These are phyloP conservation scores for Ustulina deusta DNA, from an alignment of 2,329 filamentous ascomycete species.

Conservation along the genomic window DNA sequence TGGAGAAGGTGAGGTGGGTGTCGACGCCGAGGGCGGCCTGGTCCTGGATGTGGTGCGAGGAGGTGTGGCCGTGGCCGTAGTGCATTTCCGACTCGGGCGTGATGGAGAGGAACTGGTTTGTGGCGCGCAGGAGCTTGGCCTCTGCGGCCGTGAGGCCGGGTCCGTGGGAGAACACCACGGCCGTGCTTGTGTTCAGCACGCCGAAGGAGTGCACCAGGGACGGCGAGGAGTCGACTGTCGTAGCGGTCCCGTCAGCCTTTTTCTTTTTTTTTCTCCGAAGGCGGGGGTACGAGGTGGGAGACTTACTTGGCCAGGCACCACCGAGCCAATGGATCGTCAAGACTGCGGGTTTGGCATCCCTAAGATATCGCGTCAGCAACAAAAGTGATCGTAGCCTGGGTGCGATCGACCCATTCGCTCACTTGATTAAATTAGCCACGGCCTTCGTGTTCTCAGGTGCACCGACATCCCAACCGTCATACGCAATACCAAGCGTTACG, in stretches of 20 bases:
- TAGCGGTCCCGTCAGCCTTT: slow-evolving; percentile 6
- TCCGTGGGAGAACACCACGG: slow-evolving; percentile 66
- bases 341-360: slow-evolving; percentile 49
- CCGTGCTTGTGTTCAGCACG: slow-evolving; percentile 58
- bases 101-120: slow-evolving; percentile 66
- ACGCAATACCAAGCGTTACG: slow-evolving; percentile 57
- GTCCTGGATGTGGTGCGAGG: slow-evolving; percentile 59
- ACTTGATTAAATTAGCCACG: slow-evolving; percentile 53
- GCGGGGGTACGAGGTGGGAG: not conserved
- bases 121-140: slow-evolving; percentile 57
- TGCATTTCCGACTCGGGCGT: slow-evolving; percentile 71
- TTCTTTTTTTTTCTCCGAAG: not conserved
- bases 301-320: slow-evolving; percentile 55
- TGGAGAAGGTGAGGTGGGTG: slow-evolving; percentile 65
- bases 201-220: slow-evolving; percentile 53
- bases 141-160: slow-evolving; percentile 57
- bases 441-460: slow-evolving; percentile 47
- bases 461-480: slow-evolving; percentile 54
- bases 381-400: not conserved
- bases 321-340: slow-evolving; percentile 60
- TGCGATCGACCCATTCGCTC: slow-evolving; percentile 18
- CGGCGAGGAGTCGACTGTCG: slow-evolving; percentile 53
- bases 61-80: slow-evolving; percentile 65
- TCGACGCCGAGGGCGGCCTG: slow-evolving; percentile 66
- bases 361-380: not conserved